phyloP scores from a whole-genome alignment of 2,329 filamentous ascomycete species.

The Aspergillus caelatus region DNA sequence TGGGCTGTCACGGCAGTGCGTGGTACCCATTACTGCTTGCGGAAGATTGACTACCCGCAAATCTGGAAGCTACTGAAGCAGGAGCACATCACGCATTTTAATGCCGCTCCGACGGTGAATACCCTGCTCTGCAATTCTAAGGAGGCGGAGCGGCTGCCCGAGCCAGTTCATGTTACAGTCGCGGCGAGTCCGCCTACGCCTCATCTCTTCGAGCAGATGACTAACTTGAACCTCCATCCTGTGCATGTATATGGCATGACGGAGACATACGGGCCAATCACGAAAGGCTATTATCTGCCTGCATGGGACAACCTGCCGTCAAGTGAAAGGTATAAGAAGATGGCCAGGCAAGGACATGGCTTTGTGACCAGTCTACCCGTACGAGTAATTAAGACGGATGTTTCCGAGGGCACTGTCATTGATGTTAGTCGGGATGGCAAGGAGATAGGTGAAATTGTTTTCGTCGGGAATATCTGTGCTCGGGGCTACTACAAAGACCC shows the following conservation, averaged over 20 bases:
- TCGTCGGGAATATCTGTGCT: constrained; percentile 87
- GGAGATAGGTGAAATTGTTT: constrained; percentile 83
- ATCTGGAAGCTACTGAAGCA: constrained; percentile 89
- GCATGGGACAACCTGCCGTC: constrained; percentile 75
- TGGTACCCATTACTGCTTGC: constrained; percentile 91
- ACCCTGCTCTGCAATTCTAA: constrained; percentile 82
- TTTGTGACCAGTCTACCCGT: constrained; percentile 81
- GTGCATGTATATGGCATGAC: constrained; percentile 90
- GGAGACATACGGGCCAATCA: constrained; percentile 94
- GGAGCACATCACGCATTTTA: constrained; percentile 90
- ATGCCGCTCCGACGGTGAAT: constrained; percentile 94
- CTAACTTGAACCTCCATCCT: constrained; percentile 78
- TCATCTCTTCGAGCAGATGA: constrained; percentile 93
- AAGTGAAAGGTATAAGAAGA: constrained; percentile 80
- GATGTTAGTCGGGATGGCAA: constrained; percentile 71
- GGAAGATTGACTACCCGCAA: constrained; percentile 91
- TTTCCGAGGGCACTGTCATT: constrained; percentile 66
- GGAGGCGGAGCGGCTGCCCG: constrained; percentile 70
- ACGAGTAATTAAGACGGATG: constrained; percentile 79
- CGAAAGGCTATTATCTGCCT: constrained; percentile 86
- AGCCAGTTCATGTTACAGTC: constrained; percentile 82
- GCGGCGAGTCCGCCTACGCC: constrained; percentile 88
- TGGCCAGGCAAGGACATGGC: constrained; percentile 93
- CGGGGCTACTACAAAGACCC: constrained; percentile 91
- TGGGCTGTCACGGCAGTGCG: constrained; percentile 92